Conservation (phyloP, 768 basidiomycete species). For the Omphalotus guepiniiformis region DNA sequence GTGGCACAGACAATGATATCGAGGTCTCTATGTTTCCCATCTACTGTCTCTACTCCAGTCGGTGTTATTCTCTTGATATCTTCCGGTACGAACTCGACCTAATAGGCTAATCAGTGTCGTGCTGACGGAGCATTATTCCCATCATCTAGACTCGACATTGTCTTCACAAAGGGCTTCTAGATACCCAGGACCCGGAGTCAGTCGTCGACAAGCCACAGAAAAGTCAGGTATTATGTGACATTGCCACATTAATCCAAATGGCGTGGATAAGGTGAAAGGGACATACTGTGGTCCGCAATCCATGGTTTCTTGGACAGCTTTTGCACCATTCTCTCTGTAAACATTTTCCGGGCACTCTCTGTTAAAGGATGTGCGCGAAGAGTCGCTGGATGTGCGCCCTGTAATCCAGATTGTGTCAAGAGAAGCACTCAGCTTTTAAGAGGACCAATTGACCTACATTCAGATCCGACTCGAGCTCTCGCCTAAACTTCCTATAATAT, state of each 20-base stretch:
- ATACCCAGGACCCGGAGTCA: conserved; percentile 67
- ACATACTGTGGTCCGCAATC: conserved; percentile 54
- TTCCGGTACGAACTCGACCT: conserved; percentile 52
- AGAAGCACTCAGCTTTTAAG: not conserved
- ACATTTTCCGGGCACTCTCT: conserved; percentile 27
- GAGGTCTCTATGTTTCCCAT: conserved; percentile 50
- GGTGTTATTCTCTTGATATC: conserved; percentile 48
- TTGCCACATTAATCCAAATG: not conserved
- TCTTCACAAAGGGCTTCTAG: conserved; percentile 60
- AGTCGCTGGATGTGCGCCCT: conserved; percentile 40
- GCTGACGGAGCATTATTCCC: too few species aligned
- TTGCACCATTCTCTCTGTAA: conserved; percentile 42
- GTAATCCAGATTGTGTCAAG: not conserved
- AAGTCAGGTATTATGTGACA: conserved; percentile 51
- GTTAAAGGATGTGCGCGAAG: conserved; percentile 36
- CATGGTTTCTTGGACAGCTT: conserved; percentile 53
- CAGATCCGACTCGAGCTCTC: conserved; percentile 42
- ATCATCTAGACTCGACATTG: too few species aligned
- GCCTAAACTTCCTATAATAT: conserved; percentile 46
- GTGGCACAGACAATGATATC: conserved; percentile 65
- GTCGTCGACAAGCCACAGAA: conserved; percentile 53
- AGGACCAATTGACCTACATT: conserved; percentile 33
- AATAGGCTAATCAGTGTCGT: too few species aligned
- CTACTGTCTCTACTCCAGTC: conserved; percentile 51
- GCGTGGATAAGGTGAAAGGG: not conserved